These are phyloP conservation scores for Otatea glauca DNA, from an alignment of 176 grass and related monocot genomes.

Conservation along the genomic window DNA sequence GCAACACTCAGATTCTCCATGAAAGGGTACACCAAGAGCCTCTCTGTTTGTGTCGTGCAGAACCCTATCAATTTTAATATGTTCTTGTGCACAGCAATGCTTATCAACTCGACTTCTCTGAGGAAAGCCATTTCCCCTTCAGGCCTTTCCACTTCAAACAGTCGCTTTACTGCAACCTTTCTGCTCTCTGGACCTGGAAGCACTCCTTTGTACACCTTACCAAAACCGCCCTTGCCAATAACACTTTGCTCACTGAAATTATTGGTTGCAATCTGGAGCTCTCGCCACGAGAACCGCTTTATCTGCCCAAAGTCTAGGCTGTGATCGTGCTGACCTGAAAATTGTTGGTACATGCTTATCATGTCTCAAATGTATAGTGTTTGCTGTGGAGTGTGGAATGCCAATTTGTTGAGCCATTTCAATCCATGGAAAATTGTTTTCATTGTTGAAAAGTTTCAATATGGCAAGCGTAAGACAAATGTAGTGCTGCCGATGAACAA, in stretches of 20 bases:
- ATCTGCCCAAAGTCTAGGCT: constrained; percentile 84
- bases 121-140: constrained; percentile 82
- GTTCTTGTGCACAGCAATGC: constrained; percentile 88
- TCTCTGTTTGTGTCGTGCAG: constrained; percentile 67
- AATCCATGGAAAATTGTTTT: neutral
- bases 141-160: constrained; percentile 44
- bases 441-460: neutral
- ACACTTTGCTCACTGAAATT: constrained; percentile 76
- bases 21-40: constrained; percentile 91
- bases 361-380: neutral
- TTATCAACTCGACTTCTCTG: constrained; percentile 88
- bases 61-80: constrained; percentile 90
- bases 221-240: constrained; percentile 89
- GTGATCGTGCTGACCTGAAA: constrained; percentile 68
- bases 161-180: constrained; percentile 74
- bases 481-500: constrained; percentile 7
- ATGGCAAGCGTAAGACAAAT: neutral
- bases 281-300: constrained; percentile 74
- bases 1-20: constrained; percentile 95
- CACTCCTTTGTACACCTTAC: constrained; percentile 86
- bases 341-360: constrained; percentile 25
- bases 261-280: constrained; percentile 82
- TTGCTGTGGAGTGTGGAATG: constrained; percentile 29
- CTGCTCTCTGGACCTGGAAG: constrained; percentile 61
- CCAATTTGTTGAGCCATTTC: constrained; percentile 17